Percentiles rank a stretch among this genome's conserved stretches.
These are phyloP conservation scores for Candida hungchunana DNA, from an alignment of 805 yeast species.

Conservation along the genomic window DNA sequence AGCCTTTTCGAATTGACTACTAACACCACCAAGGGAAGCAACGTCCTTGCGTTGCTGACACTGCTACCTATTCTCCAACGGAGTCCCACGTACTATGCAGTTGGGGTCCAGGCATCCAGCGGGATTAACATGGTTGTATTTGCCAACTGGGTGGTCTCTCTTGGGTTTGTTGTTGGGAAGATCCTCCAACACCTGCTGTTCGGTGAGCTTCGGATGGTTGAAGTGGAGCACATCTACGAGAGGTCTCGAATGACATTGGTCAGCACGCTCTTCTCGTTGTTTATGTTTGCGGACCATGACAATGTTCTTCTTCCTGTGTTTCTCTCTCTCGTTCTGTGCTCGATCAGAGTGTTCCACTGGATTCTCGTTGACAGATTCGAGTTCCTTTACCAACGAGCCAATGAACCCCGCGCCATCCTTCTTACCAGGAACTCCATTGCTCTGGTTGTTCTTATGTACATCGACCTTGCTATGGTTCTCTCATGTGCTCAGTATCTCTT, in stretches of 20 bases:
- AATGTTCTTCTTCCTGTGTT: conserved; percentile 40
- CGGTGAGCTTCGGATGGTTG: conserved; percentile 72
- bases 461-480: conserved; percentile 51
- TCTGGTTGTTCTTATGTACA: conserved; percentile 37
- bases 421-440: conserved; percentile 42
- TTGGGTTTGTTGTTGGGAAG: conserved; percentile 39
- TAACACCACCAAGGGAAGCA: conserved; percentile 27
- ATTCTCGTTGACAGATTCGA: conserved; percentile 50
- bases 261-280: conserved; percentile 53
- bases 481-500: conserved; percentile 45
- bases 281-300: conserved; percentile 48
- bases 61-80: conserved; percentile 34
- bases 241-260: conserved; percentile 61
- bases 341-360: conserved; percentile 73
- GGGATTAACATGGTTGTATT: conserved; percentile 42
- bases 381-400: conserved; percentile 40
- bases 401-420: conserved; percentile 29
- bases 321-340: conserved; percentile 38
- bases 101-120: conserved; percentile 47
- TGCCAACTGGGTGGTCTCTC: conserved; percentile 41
- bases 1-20: not conserved
- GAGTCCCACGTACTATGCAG: conserved; percentile 41
- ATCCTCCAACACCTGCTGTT: conserved; percentile 51
- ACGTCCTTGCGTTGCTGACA: conserved; percentile 32
- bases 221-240: conserved; percentile 69